Evolutionary conservation across 2,329 filamentous ascomycete species (phyloP), one percentile per base, ranked within the genome.

Genomic region (Diaporthe sp.): DNA sequence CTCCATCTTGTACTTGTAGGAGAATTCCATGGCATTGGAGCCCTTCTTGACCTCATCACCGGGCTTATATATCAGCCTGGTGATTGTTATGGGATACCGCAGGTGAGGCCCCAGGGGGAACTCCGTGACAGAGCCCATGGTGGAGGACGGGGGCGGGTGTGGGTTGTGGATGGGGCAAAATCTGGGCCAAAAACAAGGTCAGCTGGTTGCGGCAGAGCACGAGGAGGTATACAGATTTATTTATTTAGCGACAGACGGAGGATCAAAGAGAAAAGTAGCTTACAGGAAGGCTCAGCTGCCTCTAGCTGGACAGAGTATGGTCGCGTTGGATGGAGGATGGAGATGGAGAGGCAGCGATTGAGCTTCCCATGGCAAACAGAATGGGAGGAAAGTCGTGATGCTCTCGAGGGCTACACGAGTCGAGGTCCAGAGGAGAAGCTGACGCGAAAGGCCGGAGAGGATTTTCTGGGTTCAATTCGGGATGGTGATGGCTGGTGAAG

Each of bases 31-130:
- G 74, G 98, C 89, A 73, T 92, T 90, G 81, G 95, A 94, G 81
- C 95, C 88, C 84, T 94, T 94, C 81, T 91, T 89, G 81, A 99
- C 90, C 77, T 90, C 82, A 80, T 98, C 95, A 84, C 94, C 94
- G 28, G 91, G 90, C 79, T 89, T 87, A 84, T 95, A 95, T 79
- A 96, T 90, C 77, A 98, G 89, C 84, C 95, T 94, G 80, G 93
- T 95, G 85, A 99, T 93, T 80, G 94, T 98, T 85, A 98, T 96
- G 81, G 97, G 97, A 85, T 98, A 99, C 85, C 94, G 94, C 80
- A 98, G 91, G 85, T 91, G 88, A 80, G 88, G 85, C 81, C 91
- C 91, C 75, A 92, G 82, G 73, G 84, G 86, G 75, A 92, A 83
- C 65, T 70, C 65, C 76, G 82, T 83, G 79, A 88, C 88, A 72